phyloP scores from a whole-genome alignment of 2,329 filamentous ascomycete species.

The Colletotrichum zoysiae region DNA sequence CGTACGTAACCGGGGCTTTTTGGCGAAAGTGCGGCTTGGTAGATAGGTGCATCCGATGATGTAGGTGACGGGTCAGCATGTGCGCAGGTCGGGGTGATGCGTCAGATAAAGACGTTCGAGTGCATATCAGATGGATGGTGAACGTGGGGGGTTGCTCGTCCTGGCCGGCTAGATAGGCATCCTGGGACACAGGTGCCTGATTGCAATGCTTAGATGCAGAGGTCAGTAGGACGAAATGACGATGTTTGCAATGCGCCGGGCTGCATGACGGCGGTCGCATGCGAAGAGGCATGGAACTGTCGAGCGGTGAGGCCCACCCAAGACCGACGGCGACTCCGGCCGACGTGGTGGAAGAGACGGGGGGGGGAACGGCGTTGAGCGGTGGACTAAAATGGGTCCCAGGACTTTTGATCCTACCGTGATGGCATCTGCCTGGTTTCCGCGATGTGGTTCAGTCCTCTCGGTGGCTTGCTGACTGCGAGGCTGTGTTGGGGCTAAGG shows the following conservation, averaged over 20 bases:
- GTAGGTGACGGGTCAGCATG: conserved; percentile 14
- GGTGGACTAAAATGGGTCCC: conserved; percentile 33
- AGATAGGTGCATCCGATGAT: conserved; percentile 5
- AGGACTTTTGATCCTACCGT: conserved; percentile 32
- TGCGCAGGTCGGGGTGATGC: conserved; percentile 3
- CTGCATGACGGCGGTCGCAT: conserved; percentile 35
- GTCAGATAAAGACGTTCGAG: conserved; percentile 30
- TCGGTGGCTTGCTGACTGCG: conserved; percentile 40
- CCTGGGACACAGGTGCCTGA: conserved; percentile 14
- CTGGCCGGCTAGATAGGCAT: conserved; percentile 30
- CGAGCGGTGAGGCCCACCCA: conserved; percentile 29
- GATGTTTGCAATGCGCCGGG: conserved; percentile 7
- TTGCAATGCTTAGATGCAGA: conserved; percentile 1
- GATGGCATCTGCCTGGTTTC: conserved; percentile 17
- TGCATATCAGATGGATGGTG: conserved; percentile 15
- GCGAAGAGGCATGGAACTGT: conserved; percentile 31
- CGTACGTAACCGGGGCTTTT: conserved; percentile 8
- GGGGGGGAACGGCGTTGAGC: conserved; percentile 39
- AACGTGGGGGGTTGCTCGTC: conserved; percentile 10
- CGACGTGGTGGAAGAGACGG: conserved; percentile 32
- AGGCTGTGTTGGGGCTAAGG: conserved; percentile 40
- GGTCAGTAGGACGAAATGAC: conserved; percentile 22
- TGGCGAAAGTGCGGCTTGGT: conserved; percentile 10
- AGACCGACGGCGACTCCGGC: conserved; percentile 41
- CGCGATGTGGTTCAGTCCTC: conserved; percentile 38